These are phyloP conservation scores for Alternaria postmessia DNA, from an alignment of 2,329 filamentous ascomycete species.

Conservation along the genomic window DNA sequence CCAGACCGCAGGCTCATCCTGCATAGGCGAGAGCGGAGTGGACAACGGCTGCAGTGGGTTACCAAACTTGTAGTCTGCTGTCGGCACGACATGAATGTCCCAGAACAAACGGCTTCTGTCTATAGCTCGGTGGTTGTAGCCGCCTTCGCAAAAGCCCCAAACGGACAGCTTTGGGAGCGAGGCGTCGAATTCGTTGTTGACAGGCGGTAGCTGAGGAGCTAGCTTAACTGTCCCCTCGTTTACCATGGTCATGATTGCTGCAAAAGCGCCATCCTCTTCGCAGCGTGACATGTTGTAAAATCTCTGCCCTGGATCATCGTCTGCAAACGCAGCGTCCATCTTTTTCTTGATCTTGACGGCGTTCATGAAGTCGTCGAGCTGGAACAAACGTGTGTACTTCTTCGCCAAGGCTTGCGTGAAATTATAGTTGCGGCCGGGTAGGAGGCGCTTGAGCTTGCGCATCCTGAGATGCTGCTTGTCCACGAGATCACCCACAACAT, in stretches of 20 bases:
- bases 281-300: slow-evolving; percentile 61
- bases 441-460: slow-evolving; percentile 64
- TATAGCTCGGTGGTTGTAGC: slow-evolving; percentile 75
- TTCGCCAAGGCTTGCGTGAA: slow-evolving; percentile 68
- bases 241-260: slow-evolving; percentile 73
- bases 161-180: slow-evolving; percentile 58
- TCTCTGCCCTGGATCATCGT: slow-evolving; percentile 27
- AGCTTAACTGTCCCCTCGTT: slow-evolving; percentile 66
- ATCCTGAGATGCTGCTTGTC: slow-evolving; percentile 65
- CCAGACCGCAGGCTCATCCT: slow-evolving; percentile 23
- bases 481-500: slow-evolving; percentile 65
- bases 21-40: slow-evolving; percentile 42
- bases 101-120: slow-evolving; percentile 73
- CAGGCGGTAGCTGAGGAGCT: slow-evolving; percentile 64
- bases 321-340: slow-evolving; percentile 64
- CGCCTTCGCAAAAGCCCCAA: slow-evolving; percentile 74
- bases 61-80: slow-evolving; percentile 65
- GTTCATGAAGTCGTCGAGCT: slow-evolving; percentile 52
- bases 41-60: slow-evolving; percentile 57
- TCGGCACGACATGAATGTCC: slow-evolving; percentile 67
- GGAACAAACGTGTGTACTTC: slow-evolving; percentile 64
- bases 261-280: slow-evolving; percentile 70
- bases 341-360: slow-evolving; percentile 67
- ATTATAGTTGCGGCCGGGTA: slow-evolving; percentile 68
- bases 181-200: slow-evolving; percentile 55